phyloP scores from a whole-genome alignment of 768 basidiomycete genomes.

The Lactarius evosmus region DNA sequence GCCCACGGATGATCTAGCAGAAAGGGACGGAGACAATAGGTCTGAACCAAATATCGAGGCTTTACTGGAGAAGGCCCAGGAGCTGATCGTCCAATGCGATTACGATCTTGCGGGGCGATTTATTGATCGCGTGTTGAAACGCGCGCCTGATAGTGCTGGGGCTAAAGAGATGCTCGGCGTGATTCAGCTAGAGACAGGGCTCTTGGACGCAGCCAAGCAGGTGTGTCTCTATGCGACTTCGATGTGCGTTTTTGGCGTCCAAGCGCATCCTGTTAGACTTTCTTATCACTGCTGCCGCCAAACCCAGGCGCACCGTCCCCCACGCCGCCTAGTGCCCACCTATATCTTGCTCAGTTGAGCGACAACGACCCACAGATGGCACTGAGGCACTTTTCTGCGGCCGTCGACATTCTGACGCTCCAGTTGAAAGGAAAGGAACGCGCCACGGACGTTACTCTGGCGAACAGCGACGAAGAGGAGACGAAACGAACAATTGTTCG shows the following conservation, averaged over 20 bases:
- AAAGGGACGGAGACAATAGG: slow-evolving; percentile 31
- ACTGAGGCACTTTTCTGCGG: slow-evolving; percentile 74
- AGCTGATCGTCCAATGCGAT: slow-evolving; percentile 80
- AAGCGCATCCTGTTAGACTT: slow-evolving; percentile 47
- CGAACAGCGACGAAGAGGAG: slow-evolving; percentile 51
- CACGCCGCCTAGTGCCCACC: slow-evolving; percentile 72
- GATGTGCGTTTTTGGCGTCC: background rate
- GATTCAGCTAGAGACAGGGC: slow-evolving; percentile 72
- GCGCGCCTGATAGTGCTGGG: slow-evolving; percentile 58
- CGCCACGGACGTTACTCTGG: slow-evolving; percentile 40
- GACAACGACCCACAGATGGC: slow-evolving; percentile 74
- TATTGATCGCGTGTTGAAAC: slow-evolving; percentile 60
- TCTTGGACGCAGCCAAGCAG: slow-evolving; percentile 66
- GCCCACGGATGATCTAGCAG: slow-evolving; percentile 34
- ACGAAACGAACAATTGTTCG: slow-evolving; percentile 66
- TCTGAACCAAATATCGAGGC: slow-evolving; percentile 40
- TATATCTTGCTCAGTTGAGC: slow-evolving; percentile 84
- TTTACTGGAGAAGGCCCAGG: slow-evolving; percentile 73
- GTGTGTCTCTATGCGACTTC: slow-evolving; percentile 38
- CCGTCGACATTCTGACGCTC: slow-evolving; percentile 61
- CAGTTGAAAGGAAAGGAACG: slow-evolving; percentile 76
- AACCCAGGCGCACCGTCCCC: slow-evolving; percentile 53
- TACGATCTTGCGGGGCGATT: slow-evolving; percentile 79
- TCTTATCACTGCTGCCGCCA: slow-evolving; percentile 58
- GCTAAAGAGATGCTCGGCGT: slow-evolving; percentile 83